Evolutionary conservation across 1,139 yeast species (phyloP), one percentile per base, ranked within the genome.

Genomic region (Saccharomyces uvarum): DNA sequence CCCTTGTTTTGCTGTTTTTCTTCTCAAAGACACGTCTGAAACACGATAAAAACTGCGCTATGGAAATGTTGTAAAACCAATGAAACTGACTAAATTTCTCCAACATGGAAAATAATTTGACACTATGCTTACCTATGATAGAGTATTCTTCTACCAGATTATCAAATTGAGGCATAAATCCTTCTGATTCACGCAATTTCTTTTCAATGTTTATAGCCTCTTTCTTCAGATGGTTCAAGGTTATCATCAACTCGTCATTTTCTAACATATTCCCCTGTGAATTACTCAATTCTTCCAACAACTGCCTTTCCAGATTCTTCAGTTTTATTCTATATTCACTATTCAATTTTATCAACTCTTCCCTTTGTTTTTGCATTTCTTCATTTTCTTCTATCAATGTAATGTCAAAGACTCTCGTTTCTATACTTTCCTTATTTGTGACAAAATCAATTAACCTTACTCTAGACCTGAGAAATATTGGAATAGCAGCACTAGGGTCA

Each of bases 381-480:
- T 97, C 96, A 29, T 79, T 74, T 56, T 81, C 80, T 6, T 73
- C 70, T 48, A 73, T 70, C 49, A 91, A 71, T 0, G 88, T 75
- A 54, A 79, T 71, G 59, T 85, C 81, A 53, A 88, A 72, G 0
- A 88, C 76, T 59, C 84, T 85, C 42, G 78, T 76, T 56, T 85
- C 84, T 54, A 91, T 73, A 53, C 86, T 83, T 50, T 82, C 80
- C 50, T 79, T 74, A 0, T 96, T 87, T 24, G 87, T 73, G 0
- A 93, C 78, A 68, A 86, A 91, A 68, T 88, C 89, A 27, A 88
- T 76, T 6, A 83, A 63, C 1, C 83, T 73, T 5, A 87, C 79
- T 58, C 95, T 74, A 19, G 91, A 77, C 7, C 77, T 66, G 13
- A 89, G 76, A 64, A 80, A 85, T 2, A 86, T 75, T 0, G 85